A percentile compares a stretch with the other conserved stretches of the same genome.
phyloP scores from a whole-genome alignment of 2,329 filamentous ascomycete genomes.

The Gnomoniopsis sp. region DNA sequence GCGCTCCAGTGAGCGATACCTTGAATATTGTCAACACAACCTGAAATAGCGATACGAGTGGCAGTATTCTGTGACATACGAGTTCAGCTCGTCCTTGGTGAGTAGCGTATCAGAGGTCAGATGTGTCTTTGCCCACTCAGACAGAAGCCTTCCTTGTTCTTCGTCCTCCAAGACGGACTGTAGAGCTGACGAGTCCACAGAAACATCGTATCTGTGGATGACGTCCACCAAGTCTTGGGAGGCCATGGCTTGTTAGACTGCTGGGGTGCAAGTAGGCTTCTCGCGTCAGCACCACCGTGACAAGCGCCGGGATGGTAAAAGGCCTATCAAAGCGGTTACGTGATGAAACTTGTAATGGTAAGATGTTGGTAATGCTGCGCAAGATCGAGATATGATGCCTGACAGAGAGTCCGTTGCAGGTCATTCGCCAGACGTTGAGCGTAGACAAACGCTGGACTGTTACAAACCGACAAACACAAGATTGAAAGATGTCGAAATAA shows the following conservation, averaged over 20 bases:
- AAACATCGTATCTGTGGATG: constrained; percentile 29
- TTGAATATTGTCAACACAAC: constrained; percentile 24
- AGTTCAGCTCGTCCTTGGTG: constrained; percentile 49
- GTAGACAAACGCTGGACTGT: neutral
- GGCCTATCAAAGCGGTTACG: too few relatives aligned
- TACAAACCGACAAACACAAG: neutral
- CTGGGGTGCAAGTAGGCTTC: neutral
- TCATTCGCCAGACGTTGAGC: neutral
- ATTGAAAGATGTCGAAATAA: constrained; percentile 6
- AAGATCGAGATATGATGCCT: neutral
- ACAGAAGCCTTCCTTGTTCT: constrained; percentile 32
- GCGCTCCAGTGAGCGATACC: constrained; percentile 47
- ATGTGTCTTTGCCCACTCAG: constrained; percentile 47
- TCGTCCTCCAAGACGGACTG: constrained; percentile 33
- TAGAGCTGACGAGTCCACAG: constrained; percentile 33
- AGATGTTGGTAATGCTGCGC: neutral
- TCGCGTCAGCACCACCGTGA: too few relatives aligned
- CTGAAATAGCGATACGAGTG: neutral
- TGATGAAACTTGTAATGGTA: too few relatives aligned
- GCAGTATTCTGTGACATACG: constrained; percentile 35
- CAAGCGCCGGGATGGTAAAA: too few relatives aligned
- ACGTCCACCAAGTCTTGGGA: constrained; percentile 27
- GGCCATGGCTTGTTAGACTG: constrained; percentile 20
- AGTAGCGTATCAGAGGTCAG: constrained; percentile 50
- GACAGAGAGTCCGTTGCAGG: neutral